These are phyloP conservation scores for Naganishia cerealis DNA, from an alignment of 1,284 basidiomycete genomes.

Conservation along the genomic window DNA sequence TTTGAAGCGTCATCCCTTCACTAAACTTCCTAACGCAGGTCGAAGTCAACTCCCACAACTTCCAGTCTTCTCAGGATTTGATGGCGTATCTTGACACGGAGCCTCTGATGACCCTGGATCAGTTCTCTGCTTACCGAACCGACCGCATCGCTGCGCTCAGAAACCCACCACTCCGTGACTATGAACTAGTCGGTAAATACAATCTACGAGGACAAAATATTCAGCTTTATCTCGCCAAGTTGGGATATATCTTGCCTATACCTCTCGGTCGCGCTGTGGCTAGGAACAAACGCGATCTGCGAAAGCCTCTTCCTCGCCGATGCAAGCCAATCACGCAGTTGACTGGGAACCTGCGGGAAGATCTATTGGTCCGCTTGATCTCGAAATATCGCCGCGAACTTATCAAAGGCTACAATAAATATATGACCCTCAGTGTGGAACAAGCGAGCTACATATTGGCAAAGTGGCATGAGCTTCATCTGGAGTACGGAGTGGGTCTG, in stretches of 20 bases:
- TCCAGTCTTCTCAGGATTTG: background rate
- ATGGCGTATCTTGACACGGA: background rate
- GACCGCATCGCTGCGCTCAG: background rate
- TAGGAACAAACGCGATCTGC: background rate
- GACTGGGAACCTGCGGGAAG: conserved; percentile 13
- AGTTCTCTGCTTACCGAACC: conserved; percentile 20
- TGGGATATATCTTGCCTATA: conserved; percentile 20
- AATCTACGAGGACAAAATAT: conserved; percentile 9
- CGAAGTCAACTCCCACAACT: background rate
- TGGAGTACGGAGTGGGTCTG: background rate
- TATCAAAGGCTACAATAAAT: conserved; percentile 8
- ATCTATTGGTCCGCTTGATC: conserved; percentile 4
- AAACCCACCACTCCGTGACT: background rate
- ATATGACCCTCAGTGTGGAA: background rate
- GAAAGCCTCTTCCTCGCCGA: background rate
- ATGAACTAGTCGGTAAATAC: conserved; percentile 9
- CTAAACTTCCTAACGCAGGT: background rate
- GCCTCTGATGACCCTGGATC: conserved; percentile 20
- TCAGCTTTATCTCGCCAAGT: conserved; percentile 2
- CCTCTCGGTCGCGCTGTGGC: conserved; percentile 12
- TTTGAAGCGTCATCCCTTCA: too few species aligned
- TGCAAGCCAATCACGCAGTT: conserved; percentile 12
- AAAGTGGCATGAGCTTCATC: background rate
- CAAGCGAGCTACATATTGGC: background rate
- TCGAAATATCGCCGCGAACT: conserved; percentile 8